Evolutionary conservation across 1,284 basidiomycete genomes (phyloP), one percentile per base, ranked within the genome.

Genomic region (Veloporphyrellus conicus): DNA sequence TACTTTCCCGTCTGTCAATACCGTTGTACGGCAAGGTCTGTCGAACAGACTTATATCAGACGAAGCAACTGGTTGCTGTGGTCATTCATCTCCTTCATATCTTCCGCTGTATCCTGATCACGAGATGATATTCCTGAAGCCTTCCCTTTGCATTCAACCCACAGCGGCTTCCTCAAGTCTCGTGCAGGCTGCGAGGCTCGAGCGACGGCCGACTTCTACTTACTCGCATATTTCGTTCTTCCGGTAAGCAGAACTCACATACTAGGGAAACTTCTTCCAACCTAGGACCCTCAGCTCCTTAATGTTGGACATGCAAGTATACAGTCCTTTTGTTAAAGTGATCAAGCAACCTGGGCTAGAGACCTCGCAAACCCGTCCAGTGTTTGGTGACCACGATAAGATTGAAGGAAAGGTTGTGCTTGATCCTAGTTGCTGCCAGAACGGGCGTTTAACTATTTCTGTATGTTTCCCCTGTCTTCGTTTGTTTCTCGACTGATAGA

Each of bases 401-500:
- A 69, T 85, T n/a, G 68, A 71, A 51, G 83, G 83, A 31, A 76
- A 72, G 43, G 71, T 85, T 19, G 69, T 73, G 15, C 70, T 86
- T 7, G 77, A 81, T 54, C 69, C 75, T 36, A 71, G 57, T 52
- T 79, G 69, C 61, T 66, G 68, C 41, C 72, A 67, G 52, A 71
- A 71, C 3, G 83, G 83, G n/a, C 74, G 73, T n/a, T 62, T 86
- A 43, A 69, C 72, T 12, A 68, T 85, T 36, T 71, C 77, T 19
- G 83, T 84, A 56, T 55, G 79, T 65, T 27, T 43, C 14, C 6
- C 8, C 10, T 9, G 6, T 4, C 11, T 40, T 29, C 4, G 16
- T 36, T 15, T 3, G 11, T 38, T 29, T n/a, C 40, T 33, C 15
- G 27, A 25, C 44, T 49, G 40, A 57, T 40, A 20, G 40, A 41